These are phyloP conservation scores for Colletotrichum shisoi DNA, from an alignment of 2,329 filamentous ascomycete species.

Conservation along the genomic window DNA sequence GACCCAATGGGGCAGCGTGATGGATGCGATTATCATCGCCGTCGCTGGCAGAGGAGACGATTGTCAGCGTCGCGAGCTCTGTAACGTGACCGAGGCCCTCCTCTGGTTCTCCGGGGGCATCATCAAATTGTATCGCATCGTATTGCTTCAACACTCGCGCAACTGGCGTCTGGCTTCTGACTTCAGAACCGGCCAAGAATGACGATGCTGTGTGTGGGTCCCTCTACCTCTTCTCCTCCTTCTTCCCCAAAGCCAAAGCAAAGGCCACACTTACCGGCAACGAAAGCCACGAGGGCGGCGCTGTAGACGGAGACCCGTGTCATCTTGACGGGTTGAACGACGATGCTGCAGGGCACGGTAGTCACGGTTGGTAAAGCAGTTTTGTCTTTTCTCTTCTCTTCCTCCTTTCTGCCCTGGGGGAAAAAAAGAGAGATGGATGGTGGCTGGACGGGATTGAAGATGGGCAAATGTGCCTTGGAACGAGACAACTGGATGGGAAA, in stretches of 20 bases:
- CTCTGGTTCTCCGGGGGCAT: background rate
- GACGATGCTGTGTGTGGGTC: conserved; percentile 38
- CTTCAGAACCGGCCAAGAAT: conserved; percentile 16
- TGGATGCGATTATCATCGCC: conserved; percentile 73
- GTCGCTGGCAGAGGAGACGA: conserved; percentile 62
- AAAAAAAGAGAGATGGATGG: conserved; percentile 11
- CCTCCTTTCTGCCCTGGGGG: conserved; percentile 25
- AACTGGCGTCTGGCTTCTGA: background rate
- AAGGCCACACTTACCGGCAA: conserved; percentile 53
- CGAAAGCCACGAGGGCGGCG: conserved; percentile 53
- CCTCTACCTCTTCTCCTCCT: background rate
- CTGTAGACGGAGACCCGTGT: conserved; percentile 56
- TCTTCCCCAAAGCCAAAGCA: conserved; percentile 3
- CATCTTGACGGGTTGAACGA: conserved; percentile 46
- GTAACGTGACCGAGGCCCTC: too few relatives aligned
- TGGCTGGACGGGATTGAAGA: conserved; percentile 5
- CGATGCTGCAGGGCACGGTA: background rate
- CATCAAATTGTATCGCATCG: background rate
- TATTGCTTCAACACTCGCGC: background rate
- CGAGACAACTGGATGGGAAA: conserved; percentile 14
- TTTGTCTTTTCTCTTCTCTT: background rate
- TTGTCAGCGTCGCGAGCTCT: conserved; percentile 45
- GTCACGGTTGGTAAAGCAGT: background rate
- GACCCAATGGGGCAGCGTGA: conserved; percentile 76
- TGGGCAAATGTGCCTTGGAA: conserved; percentile 21